Percentiles rank a stretch among this genome's conserved stretches.
These are phyloP conservation scores for Hymenochaete sp. DNA, from an alignment of 1,284 basidiomycete species.

Conservation along the genomic window DNA sequence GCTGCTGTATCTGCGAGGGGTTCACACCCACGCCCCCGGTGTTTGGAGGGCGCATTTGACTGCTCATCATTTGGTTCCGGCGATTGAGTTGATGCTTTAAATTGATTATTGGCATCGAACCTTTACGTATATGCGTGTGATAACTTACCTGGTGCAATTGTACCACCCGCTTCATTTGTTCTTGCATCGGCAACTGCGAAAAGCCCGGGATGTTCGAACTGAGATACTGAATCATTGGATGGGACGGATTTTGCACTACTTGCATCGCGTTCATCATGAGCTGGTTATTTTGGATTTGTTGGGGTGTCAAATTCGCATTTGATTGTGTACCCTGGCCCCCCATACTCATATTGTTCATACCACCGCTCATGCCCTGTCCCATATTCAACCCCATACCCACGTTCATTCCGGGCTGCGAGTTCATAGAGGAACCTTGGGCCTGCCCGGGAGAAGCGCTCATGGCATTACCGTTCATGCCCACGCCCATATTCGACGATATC, in stretches of 20 bases:
- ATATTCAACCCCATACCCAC: neutral
- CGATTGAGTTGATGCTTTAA: conserved; percentile 18
- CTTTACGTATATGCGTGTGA: neutral
- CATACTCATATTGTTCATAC: conserved; percentile 7
- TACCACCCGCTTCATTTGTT: conserved; percentile 46
- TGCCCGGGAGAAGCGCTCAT: neutral
- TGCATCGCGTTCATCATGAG: conserved; percentile 38
- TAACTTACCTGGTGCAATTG: conserved; percentile 37
- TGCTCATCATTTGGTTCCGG: conserved; percentile 16
- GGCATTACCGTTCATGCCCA: neutral
- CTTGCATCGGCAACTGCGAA: conserved; percentile 36
- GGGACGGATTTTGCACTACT: conserved; percentile 45
- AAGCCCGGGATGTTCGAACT: conserved; percentile 52
- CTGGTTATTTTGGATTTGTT: no score
- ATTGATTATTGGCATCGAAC: conserved; percentile 11
- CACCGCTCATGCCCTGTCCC: conserved; percentile 10
- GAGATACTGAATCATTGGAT: conserved; percentile 52
- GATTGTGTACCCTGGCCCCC: conserved; percentile 18
- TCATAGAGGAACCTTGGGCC: neutral
- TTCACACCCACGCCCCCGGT: conserved; percentile 7
- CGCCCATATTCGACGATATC: neutral
- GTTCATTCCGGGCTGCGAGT: neutral
- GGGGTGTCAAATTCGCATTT: conserved; percentile 13
- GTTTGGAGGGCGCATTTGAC: conserved; percentile 13
- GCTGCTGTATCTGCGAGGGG: conserved; percentile 24